These are phyloP conservation scores for Colletotrichum gloeosporioides DNA, from an alignment of 2,329 filamentous ascomycete genomes.

Conservation along the genomic window DNA sequence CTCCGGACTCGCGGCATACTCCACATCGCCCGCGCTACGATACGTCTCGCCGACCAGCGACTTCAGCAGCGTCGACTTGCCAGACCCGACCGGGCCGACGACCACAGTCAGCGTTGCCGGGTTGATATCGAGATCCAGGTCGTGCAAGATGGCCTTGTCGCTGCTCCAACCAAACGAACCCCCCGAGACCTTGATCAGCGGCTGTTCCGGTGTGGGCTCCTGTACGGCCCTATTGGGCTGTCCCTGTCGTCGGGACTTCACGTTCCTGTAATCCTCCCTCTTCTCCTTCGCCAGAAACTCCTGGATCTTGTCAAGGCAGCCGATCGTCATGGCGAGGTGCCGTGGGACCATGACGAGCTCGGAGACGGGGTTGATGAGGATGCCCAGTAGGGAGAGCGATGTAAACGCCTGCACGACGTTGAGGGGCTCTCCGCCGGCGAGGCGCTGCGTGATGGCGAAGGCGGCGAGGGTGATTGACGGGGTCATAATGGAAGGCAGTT, in stretches of 20 bases:
- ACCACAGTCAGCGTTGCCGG: background rate
- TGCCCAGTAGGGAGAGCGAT: background rate
- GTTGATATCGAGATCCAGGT: background rate
- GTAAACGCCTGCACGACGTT: conserved; percentile 16
- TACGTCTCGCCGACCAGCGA: conserved; percentile 33
- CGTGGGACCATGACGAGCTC: conserved; percentile 14
- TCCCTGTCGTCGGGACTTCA: background rate
- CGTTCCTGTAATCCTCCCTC: background rate
- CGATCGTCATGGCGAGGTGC: conserved; percentile 20
- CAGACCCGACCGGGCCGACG: conserved; percentile 31
- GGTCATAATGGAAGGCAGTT: background rate
- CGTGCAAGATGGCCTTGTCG: background rate
- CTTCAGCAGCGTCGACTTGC: conserved; percentile 39
- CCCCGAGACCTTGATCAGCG: background rate
- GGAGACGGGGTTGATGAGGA: background rate
- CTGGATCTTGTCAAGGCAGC: conserved; percentile 30
- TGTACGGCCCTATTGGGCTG: rapidly evolving
- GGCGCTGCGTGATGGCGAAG: background rate
- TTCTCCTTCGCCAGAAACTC: conserved; percentile 24
- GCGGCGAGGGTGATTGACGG: conserved; percentile 11
- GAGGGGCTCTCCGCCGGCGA: background rate
- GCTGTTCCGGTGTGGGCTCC: background rate
- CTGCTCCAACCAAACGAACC: background rate
- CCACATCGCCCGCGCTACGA: conserved; percentile 6
- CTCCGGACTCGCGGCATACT: conserved; percentile 11